A percentile compares a stretch with the other conserved stretches of the same genome.
Evolutionary conservation across 371 early-diverging fungal genomes (phyloP).

Genomic region (Apophysomyces sp.): DNA sequence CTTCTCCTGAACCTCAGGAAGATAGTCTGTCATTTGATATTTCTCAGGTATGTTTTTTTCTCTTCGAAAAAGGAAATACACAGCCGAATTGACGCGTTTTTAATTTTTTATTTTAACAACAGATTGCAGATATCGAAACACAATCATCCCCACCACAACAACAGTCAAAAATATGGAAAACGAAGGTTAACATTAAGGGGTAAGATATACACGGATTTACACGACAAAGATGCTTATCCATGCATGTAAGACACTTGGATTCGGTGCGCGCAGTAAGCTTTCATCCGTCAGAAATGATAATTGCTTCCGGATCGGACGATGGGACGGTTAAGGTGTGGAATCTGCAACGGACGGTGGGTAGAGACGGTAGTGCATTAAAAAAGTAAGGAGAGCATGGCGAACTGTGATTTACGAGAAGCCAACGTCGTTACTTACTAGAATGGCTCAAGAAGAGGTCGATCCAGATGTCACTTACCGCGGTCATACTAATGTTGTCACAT

Average conservation of each 20-base stretch:
- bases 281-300: constrained; percentile 59
- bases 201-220: constrained; percentile 12
- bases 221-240: neutral
- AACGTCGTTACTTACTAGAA: neutral
- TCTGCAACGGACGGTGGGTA: constrained; percentile 38
- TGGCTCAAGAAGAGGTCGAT: constrained; percentile 59
- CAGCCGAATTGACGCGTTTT: neutral
- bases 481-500: constrained; percentile 70
- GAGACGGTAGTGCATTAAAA: constrained; percentile 33
- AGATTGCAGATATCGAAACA: constrained; percentile 25
- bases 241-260: constrained; percentile 71
- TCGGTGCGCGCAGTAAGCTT: constrained; percentile 73
- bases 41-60: constrained; percentile 26
- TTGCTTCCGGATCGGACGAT: constrained; percentile 84
- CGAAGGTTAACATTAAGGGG: constrained; percentile 61
- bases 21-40: constrained; percentile 35
- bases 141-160: constrained; percentile 13
- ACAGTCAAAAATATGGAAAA: constrained; percentile 59
- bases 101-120: neutral
- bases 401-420: neutral
- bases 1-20: constrained; percentile 32
- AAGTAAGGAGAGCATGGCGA: constrained; percentile 22
- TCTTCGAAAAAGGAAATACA: no score
- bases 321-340: constrained; percentile 83
- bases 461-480: constrained; percentile 81